A percentile compares a stretch with the other conserved stretches of the same genome.
These are phyloP conservation scores for Massariosphaeria phaeospora DNA, from an alignment of 495 filamentous ascomycete genomes.

Conservation along the genomic window DNA sequence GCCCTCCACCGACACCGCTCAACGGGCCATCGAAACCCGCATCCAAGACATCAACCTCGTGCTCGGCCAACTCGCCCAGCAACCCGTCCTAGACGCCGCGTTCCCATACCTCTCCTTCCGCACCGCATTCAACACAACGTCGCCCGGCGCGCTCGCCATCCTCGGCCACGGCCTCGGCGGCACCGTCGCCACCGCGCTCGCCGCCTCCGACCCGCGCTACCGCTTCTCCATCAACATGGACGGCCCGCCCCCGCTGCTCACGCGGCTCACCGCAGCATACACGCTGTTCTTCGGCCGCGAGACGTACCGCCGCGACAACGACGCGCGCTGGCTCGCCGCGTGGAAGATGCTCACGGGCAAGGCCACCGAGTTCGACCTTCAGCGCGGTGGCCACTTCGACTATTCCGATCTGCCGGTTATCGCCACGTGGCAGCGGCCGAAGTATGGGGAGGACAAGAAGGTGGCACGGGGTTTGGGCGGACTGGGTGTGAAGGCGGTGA, in stretches of 20 bases:
- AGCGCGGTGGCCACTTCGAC: not conserved
- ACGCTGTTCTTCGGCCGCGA: constrained; percentile 3
- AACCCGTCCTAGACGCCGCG: not conserved
- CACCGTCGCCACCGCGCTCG: not conserved
- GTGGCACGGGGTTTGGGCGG: too few relatives aligned
- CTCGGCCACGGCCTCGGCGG: constrained; percentile 7
- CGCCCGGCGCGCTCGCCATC: not conserved
- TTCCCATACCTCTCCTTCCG: not conserved
- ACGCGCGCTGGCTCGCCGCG: not conserved
- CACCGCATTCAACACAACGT: constrained; percentile 1
- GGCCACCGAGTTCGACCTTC: constrained; percentile 4
- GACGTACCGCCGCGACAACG: not conserved
- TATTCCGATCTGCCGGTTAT: constrained; percentile 6
- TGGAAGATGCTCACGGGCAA: not conserved
- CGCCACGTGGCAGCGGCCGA: too few relatives aligned
- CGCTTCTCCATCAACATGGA: constrained; percentile 1
- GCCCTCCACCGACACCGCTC: not conserved
- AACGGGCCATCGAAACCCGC: not conserved
- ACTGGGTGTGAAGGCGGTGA: too few relatives aligned
- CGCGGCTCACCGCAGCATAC: not conserved
- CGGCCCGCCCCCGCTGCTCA: not conserved
- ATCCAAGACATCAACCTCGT: constrained; percentile 3
- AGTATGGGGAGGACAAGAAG: too few relatives aligned
- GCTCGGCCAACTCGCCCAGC: not conserved
- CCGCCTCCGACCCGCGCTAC: not conserved